These are phyloP conservation scores for Blastomyces parvus DNA, from an alignment of 2,329 filamentous ascomycete genomes.

Conservation along the genomic window DNA sequence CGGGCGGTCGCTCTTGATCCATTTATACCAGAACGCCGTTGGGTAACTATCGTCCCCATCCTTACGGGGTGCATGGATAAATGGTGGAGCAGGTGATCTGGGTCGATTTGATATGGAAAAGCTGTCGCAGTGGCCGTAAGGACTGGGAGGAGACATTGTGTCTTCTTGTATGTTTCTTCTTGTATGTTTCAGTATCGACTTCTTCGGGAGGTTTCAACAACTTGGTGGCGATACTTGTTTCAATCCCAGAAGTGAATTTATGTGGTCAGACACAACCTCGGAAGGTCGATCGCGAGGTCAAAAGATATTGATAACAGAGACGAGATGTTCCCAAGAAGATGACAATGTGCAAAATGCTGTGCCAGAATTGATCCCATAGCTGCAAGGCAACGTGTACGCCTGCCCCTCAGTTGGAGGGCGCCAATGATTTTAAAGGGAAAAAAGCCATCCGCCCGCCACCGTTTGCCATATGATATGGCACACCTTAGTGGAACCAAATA, in stretches of 20 bases:
- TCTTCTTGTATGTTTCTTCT: neutral
- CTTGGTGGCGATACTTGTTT: neutral
- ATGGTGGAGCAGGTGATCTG: neutral
- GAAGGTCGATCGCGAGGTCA: neutral
- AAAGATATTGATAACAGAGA: neutral
- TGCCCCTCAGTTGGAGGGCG: neutral
- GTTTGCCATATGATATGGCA: neutral
- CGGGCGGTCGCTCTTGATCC: conserved; percentile 2
- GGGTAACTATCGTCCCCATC: neutral
- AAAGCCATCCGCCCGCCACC: neutral
- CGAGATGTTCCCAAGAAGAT: neutral
- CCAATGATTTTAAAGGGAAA: neutral
- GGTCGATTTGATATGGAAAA: neutral
- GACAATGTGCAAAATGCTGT: neutral
- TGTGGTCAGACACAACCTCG: neutral
- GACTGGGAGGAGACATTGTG: conserved; percentile 4
- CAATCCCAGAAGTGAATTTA: neutral
- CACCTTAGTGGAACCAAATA: neutral
- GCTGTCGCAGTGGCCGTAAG: neutral
- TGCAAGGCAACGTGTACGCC: conserved; percentile 2
- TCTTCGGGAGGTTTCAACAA: neutral
- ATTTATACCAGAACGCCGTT: neutral
- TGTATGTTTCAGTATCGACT: neutral
- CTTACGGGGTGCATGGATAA: neutral
- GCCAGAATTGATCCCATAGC: neutral